These are phyloP conservation scores for Lipomyces sp. DNA, from an alignment of 805 yeast genomes.

Conservation along the genomic window DNA sequence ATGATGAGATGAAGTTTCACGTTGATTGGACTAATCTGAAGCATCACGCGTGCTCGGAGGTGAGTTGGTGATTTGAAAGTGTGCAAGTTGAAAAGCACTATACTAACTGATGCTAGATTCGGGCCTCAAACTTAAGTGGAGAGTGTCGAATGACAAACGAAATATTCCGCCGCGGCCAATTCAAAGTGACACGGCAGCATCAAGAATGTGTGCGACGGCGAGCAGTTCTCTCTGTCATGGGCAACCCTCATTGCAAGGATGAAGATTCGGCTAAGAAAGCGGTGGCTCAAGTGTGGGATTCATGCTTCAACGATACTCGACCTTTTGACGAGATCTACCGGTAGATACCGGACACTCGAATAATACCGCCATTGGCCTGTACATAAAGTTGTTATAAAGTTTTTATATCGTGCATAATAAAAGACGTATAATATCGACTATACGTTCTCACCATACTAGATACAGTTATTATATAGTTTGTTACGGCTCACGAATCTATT, in stretches of 20 bases:
- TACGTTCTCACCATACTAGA: background rate
- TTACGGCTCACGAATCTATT: background rate
- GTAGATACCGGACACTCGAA: conserved; percentile 7
- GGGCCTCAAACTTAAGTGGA: conserved; percentile 92
- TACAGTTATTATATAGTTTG: background rate
- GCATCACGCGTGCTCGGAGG: conserved; percentile 96
- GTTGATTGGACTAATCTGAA: conserved; percentile 82
- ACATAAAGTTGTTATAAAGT: conserved; percentile 1
- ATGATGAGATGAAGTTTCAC: conserved; percentile 84
- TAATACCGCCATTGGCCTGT: background rate
- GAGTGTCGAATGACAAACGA: conserved; percentile 93
- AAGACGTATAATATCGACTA: background rate
- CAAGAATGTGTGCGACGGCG: conserved; percentile 90
- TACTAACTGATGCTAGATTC: conserved; percentile 48
- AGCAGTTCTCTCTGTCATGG: conserved; percentile 81
- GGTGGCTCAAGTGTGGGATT: conserved; percentile 87
- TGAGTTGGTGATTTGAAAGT: background rate
- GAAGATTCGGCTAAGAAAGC: conserved; percentile 74
- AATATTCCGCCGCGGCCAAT: conserved; percentile 59
- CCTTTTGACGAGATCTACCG: conserved; percentile 93
- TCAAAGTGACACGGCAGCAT: conserved; percentile 73
- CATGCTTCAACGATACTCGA: conserved; percentile 92
- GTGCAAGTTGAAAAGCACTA: background rate
- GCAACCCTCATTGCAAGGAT: conserved; percentile 80
- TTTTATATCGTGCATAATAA: background rate